Percentiles rank a stretch among this genome's conserved stretches.
phyloP scores from a whole-genome alignment of 2,329 filamentous ascomycete genomes.

The Fusarium mundagurra region DNA sequence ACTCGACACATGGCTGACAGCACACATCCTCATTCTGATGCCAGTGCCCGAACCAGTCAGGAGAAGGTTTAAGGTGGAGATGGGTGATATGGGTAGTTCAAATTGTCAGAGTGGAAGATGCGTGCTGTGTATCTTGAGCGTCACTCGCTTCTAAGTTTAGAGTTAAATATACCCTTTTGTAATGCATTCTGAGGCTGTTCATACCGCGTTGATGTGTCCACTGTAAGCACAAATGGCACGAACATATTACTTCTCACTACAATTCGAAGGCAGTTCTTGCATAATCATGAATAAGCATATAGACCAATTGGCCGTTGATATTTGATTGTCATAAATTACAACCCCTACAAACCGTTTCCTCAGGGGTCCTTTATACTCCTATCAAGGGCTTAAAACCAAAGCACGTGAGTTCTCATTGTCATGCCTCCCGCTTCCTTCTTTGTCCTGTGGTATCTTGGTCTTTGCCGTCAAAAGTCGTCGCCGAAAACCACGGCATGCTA shows the following conservation, averaged over 20 bases:
- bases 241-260: background rate
- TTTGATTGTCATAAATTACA: conserved; percentile 13
- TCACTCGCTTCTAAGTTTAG: background rate
- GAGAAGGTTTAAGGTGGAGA: conserved; percentile 42
- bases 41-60: conserved; percentile 40
- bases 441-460: conserved; percentile 37
- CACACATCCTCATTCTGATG: conserved; percentile 34
- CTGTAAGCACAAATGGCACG: background rate
- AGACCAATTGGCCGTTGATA: background rate
- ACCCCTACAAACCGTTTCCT: background rate
- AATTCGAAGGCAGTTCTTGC: background rate
- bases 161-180: conserved; percentile 16
- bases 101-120: background rate
- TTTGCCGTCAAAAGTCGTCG: conserved; percentile 35
- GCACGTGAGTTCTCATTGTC: conserved; percentile 28
- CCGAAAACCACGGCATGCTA: conserved; percentile 29
- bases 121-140: background rate
- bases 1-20: conserved; percentile 67
- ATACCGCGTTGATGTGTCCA: background rate
- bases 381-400: conserved; percentile 29
- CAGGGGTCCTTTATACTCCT: conserved; percentile 9
- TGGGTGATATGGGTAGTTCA: background rate
- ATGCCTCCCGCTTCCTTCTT: conserved; percentile 22
- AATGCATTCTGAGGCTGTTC: background rate
- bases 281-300: background rate